Conservation (phyloP, 2,329 filamentous ascomycete genomes). For the Monilinia laxa region DNA sequence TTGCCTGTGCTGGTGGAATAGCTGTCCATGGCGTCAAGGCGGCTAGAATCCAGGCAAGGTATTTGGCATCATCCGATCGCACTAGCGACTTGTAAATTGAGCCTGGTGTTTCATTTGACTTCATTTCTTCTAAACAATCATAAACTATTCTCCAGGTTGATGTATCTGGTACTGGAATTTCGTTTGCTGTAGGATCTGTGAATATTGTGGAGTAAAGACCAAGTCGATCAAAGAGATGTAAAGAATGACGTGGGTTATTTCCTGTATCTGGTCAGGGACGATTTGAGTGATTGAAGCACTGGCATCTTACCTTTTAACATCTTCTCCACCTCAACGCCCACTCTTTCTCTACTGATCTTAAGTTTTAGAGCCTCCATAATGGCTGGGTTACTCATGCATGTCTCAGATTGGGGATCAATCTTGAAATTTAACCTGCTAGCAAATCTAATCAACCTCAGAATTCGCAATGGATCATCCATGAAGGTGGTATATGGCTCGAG, state of each 20-base stretch:
- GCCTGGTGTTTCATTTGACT: constrained; percentile 45
- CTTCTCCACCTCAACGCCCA: constrained; percentile 86
- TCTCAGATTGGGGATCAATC: constrained; percentile 68
- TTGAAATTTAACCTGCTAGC: constrained; percentile 78
- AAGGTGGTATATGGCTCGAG: constrained; percentile 89
- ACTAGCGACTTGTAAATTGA: constrained; percentile 57
- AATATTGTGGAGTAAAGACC: constrained; percentile 72
- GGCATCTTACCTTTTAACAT: constrained; percentile 69
- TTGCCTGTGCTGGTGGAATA: constrained; percentile 45
- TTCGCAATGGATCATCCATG: constrained; percentile 85
- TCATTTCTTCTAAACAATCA: constrained; percentile 57
- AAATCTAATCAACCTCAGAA: constrained; percentile 85
- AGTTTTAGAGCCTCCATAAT: constrained; percentile 76
- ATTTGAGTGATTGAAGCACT: background rate
- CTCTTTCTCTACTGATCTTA: constrained; percentile 90
- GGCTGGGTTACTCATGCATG: constrained; percentile 73
- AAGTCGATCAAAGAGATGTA: constrained; percentile 66
- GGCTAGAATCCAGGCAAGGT: constrained; percentile 73
- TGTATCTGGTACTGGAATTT: constrained; percentile 56
- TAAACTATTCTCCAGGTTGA: constrained; percentile 64
- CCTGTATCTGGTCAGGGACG: constrained; percentile 43
- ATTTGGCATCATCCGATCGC: constrained; percentile 62
- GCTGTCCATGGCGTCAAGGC: constrained; percentile 73
- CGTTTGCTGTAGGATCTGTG: constrained; percentile 59
- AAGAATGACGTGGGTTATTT: constrained; percentile 58